Percentiles rank a stretch among this genome's conserved stretches.
Conservation (phyloP, 176 grass and related monocot genomes). For the maize (Zea mays) region DNA sequence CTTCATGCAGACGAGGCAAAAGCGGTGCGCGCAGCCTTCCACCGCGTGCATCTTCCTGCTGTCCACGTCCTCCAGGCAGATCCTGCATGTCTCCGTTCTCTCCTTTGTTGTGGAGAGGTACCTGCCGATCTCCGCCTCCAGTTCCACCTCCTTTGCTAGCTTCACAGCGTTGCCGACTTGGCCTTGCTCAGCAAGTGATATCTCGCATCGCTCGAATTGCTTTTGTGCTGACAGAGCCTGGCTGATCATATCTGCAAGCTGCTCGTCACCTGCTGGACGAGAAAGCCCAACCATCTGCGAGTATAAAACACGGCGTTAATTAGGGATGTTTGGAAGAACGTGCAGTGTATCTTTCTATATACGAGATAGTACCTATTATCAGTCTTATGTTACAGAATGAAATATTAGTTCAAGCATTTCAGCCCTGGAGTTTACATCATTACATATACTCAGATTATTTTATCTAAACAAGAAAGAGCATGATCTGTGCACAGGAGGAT, state of each 20-base stretch:
- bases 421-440: too few relatives aligned
- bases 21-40: slow-evolving; percentile 57
- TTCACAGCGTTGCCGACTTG: slow-evolving; percentile 42
- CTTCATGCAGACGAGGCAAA: slow-evolving; percentile 74
- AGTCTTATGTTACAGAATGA: neutral
- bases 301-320: neutral
- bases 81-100: slow-evolving; percentile 61
- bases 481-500: too few relatives aligned
- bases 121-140: slow-evolving; percentile 53
- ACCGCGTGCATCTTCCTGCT: slow-evolving; percentile 52
- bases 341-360: neutral
- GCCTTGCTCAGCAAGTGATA: slow-evolving; percentile 29
- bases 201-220: slow-evolving; percentile 59
- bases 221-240: slow-evolving; percentile 32
- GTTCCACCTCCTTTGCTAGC: slow-evolving; percentile 56
- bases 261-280: slow-evolving; percentile 15
- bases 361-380: too few relatives aligned
- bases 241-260: slow-evolving; percentile 43
- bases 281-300: slow-evolving; percentile 64
- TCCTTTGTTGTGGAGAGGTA: slow-evolving; percentile 14
- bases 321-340: neutral
- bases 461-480: too few relatives aligned
- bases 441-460: too few relatives aligned
- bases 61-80: slow-evolving; percentile 64
- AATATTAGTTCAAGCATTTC: neutral